Conservation (phyloP, 2,329 filamentous ascomycete species). For the Didymella arachidicola region DNA sequence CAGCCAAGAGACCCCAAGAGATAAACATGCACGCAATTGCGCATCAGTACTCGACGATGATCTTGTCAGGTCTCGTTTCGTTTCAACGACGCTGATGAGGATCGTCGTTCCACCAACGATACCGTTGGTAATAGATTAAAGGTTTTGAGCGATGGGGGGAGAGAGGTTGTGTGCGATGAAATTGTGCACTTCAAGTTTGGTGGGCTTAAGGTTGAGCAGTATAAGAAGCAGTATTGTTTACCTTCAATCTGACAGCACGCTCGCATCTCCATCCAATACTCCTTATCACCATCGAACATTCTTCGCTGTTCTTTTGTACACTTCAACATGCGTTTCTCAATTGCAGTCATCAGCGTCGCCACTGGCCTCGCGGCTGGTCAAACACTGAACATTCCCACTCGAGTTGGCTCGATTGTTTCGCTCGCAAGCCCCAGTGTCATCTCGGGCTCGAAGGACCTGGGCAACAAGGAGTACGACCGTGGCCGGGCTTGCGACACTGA, state of each 20-base stretch:
- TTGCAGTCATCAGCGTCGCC: constrained; percentile 37
- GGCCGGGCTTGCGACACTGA: constrained; percentile 21
- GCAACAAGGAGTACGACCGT: constrained; percentile 23
- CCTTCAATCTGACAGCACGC: not conserved
- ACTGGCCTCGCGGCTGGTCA: constrained; percentile 36
- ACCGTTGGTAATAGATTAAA: not conserved
- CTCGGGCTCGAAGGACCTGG: constrained; percentile 20
- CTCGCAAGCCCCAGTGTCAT: constrained; percentile 29
- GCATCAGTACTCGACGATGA: not conserved
- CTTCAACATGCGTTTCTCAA: constrained; percentile 14
- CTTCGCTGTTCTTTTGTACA: not conserved
- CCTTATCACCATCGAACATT: too few relatives aligned
- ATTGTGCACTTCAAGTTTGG: too few relatives aligned
- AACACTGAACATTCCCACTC: constrained; percentile 39
- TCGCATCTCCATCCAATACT: not conserved
- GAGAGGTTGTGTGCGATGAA: too few relatives aligned
- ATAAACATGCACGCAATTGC: not conserved
- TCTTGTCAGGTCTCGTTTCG: not conserved
- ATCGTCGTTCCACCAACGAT: constrained; percentile 9
- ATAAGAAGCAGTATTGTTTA: not conserved
- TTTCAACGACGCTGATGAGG: not conserved
- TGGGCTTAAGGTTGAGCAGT: not conserved
- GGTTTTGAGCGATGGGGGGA: not conserved
- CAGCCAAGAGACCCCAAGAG: constrained; percentile 1
- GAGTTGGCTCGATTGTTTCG: constrained; percentile 33